These are phyloP conservation scores for Pulveroboletus sp. DNA, from an alignment of 768 basidiomycete species.

Conservation along the genomic window DNA sequence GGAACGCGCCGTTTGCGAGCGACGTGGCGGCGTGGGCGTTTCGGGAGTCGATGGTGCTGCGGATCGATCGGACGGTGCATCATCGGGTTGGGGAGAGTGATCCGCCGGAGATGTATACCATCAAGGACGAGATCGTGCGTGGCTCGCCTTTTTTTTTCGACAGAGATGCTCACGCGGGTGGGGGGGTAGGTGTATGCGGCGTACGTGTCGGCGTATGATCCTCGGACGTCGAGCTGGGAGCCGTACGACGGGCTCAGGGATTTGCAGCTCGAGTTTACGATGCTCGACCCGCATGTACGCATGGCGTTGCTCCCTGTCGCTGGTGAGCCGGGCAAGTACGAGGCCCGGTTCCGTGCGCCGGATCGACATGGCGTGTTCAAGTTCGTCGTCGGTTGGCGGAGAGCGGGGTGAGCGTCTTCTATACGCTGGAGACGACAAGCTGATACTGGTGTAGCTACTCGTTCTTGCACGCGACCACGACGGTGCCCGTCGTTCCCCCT, in stretches of 20 bases:
- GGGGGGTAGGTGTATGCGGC: constrained; percentile 62
- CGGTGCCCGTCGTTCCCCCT: constrained; percentile 86
- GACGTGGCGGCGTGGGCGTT: constrained; percentile 89
- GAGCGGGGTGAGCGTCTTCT: constrained; percentile 63
- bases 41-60: constrained; percentile 78
- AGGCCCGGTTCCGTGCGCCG: constrained; percentile 82
- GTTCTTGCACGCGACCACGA: constrained; percentile 68
- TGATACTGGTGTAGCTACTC: constrained; percentile 49
- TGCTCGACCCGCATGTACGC: constrained; percentile 97
- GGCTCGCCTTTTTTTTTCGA: not conserved
- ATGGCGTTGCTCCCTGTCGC: constrained; percentile 61
- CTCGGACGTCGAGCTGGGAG: constrained; percentile 55
- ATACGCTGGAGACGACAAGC: not conserved
- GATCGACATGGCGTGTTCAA: constrained; percentile 99
- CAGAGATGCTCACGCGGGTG: not conserved
- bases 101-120: constrained; percentile 74
- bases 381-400: constrained; percentile 86
- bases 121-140: constrained; percentile 77
- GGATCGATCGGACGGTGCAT: constrained; percentile 72
- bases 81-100: constrained; percentile 61
- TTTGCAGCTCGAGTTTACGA: constrained; percentile 93
- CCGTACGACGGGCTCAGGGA: constrained; percentile 72
- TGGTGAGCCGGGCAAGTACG: constrained; percentile 63
- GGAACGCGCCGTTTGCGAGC: constrained; percentile 68
- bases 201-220: constrained; percentile 66